Evolutionary conservation across 2,329 filamentous ascomycete genomes (phyloP).

Genomic region (Calonectria multiphialidica): DNA sequence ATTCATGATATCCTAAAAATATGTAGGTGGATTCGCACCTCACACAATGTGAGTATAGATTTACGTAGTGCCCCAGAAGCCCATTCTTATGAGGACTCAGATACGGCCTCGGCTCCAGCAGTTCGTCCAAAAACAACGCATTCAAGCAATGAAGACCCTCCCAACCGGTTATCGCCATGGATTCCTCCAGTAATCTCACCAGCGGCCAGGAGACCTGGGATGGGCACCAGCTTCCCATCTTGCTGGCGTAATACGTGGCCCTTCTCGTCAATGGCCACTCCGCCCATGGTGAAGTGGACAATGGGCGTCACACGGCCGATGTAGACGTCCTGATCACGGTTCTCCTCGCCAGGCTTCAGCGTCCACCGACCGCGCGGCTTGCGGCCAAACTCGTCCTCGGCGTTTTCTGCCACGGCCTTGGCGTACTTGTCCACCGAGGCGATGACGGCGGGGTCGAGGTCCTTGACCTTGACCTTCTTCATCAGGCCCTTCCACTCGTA

Average conservation of each 20-base stretch:
- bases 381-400: conserved; percentile 60
- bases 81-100: conserved; percentile 5
- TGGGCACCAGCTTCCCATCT: conserved; percentile 52
- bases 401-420: conserved; percentile 53
- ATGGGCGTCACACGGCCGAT: conserved; percentile 72
- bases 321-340: conserved; percentile 65
- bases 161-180: conserved; percentile 72
- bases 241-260: conserved; percentile 61
- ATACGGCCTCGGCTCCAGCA: conserved; percentile 56
- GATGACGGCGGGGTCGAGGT: conserved; percentile 57
- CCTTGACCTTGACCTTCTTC: conserved; percentile 65
- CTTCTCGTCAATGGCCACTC: conserved; percentile 67
- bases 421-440: conserved; percentile 63
- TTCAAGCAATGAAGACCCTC: conserved; percentile 71
- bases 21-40: conserved; percentile 33
- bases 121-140: conserved; percentile 74
- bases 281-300: conserved; percentile 77
- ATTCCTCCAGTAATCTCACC: conserved; percentile 75
- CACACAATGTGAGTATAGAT: conserved; percentile 32
- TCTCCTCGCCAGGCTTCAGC: conserved; percentile 56
- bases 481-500: conserved; percentile 74
- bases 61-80: neutral
- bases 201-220: conserved; percentile 71
- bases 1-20: neutral
- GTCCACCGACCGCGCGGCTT: conserved; percentile 67